Percentiles rank a stretch among this genome's conserved stretches.
phyloP scores from a whole-genome alignment of 2,329 filamentous ascomycete species.

The Venturiaceae sp. region DNA sequence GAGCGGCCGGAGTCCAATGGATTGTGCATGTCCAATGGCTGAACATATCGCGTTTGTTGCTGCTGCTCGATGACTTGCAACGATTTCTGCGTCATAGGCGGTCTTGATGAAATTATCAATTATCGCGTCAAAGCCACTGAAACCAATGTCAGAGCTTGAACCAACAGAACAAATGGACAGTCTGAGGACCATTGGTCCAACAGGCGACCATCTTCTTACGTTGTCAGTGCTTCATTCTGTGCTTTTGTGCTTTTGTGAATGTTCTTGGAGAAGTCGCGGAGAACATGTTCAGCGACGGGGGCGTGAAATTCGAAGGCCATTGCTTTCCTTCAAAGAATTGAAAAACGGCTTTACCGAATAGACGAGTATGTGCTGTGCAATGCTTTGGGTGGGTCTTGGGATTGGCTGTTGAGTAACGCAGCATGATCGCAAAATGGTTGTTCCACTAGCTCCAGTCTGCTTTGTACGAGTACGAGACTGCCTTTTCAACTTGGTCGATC shows the following conservation, averaged over 20 bases:
- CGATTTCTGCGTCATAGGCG: conserved; percentile 11
- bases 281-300: neutral
- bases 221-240: neutral
- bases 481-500: too few relatives aligned
- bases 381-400: too few relatives aligned
- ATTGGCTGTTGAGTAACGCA: too few relatives aligned
- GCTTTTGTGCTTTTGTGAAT: neutral
- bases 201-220: neutral
- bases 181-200: too few relatives aligned
- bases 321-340: too few relatives aligned
- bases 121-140: neutral
- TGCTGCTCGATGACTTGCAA: conserved; percentile 30
- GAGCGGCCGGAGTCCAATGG: conserved; percentile 18
- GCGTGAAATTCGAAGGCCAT: too few relatives aligned
- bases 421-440: too few relatives aligned
- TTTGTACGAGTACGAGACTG: too few relatives aligned
- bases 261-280: neutral
- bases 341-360: too few relatives aligned
- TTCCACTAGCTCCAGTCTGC: too few relatives aligned
- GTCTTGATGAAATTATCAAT: conserved; percentile 5
- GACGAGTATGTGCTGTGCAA: too few relatives aligned
- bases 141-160: neutral
- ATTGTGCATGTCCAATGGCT: conserved; percentile 28
- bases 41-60: conserved; percentile 37
- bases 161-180: neutral